phyloP scores from a whole-genome alignment of 495 filamentous ascomycete species.

The Pseudoneurospora amorphoporcata region DNA sequence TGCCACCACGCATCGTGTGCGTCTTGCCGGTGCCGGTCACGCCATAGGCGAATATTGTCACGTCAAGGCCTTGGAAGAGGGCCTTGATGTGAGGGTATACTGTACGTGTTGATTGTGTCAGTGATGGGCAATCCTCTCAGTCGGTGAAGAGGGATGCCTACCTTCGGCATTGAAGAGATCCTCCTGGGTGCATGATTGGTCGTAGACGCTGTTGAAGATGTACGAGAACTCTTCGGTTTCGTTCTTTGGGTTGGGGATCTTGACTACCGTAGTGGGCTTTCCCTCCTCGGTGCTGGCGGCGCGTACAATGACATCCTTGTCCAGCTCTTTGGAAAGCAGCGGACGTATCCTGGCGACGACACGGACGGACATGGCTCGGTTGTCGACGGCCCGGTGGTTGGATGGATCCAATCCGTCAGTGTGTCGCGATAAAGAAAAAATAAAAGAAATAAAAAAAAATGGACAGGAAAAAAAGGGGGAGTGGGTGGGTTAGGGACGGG shows the following conservation, averaged over 20 bases:
- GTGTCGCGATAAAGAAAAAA: neutral
- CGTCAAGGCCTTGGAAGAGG: constrained; percentile 86
- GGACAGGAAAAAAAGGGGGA: neutral
- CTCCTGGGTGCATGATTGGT: constrained; percentile 66
- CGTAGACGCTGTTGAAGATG: constrained; percentile 90
- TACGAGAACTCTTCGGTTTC: constrained; percentile 85
- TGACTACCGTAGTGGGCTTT: constrained; percentile 53
- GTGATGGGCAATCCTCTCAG: neutral
- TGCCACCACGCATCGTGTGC: constrained; percentile 94
- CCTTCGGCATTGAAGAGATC: constrained; percentile 82
- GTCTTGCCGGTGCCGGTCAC: constrained; percentile 96
- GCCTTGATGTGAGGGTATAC: constrained; percentile 64
- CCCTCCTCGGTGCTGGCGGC: constrained; percentile 49
- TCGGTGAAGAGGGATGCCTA: constrained; percentile 25
- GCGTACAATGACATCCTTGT: constrained; percentile 74
- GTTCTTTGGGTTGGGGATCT: constrained; percentile 93
- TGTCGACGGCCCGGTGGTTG: neutral
- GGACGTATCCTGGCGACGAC: constrained; percentile 87
- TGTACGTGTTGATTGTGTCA: constrained; percentile 12
- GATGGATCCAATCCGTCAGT: neutral
- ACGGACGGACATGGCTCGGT: constrained; percentile 51
- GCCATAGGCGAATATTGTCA: constrained; percentile 92
- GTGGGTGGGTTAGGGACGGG: neutral
- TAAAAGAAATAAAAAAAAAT: neutral
- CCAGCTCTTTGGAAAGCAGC: constrained; percentile 69